Conservation (phyloP, 257 asterid genomes). For the Penstemon davidsonii region DNA sequence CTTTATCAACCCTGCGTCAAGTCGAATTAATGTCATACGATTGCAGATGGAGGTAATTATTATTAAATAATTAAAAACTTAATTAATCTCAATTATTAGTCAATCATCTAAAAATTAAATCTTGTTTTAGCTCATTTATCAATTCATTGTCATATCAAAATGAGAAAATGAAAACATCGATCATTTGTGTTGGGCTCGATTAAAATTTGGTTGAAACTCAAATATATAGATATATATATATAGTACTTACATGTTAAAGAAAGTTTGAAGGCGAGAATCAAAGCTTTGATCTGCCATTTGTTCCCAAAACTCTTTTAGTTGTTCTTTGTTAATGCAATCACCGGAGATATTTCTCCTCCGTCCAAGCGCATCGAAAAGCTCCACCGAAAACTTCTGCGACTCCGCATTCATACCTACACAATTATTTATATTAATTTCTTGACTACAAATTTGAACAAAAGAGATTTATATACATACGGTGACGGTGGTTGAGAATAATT, state of each 20-base stretch:
- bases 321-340: constrained; percentile 56
- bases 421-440: not conserved
- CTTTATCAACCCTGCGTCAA: constrained; percentile 85
- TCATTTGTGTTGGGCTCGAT: too few species aligned
- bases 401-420: constrained; percentile 76
- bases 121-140: too few species aligned
- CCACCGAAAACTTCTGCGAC: constrained; percentile 70
- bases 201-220: too few species aligned
- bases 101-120: not conserved
- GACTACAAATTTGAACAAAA: not conserved
- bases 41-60: too few species aligned
- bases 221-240: too few species aligned
- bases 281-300: constrained; percentile 81
- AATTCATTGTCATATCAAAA: too few species aligned
- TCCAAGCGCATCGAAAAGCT: constrained; percentile 72
- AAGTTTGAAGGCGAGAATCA: constrained; percentile 82
- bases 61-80: not conserved
- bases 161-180: too few species aligned
- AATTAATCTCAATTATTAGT: not conserved
- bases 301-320: constrained; percentile 78
- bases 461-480: not conserved
- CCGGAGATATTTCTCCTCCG: constrained; percentile 62
- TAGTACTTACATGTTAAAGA: constrained; percentile 71
- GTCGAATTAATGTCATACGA: not conserved
- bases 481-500: constrained; percentile 6